These are phyloP conservation scores for Linum tenue DNA, from an alignment of 345 rosid species.

Conservation along the genomic window DNA sequence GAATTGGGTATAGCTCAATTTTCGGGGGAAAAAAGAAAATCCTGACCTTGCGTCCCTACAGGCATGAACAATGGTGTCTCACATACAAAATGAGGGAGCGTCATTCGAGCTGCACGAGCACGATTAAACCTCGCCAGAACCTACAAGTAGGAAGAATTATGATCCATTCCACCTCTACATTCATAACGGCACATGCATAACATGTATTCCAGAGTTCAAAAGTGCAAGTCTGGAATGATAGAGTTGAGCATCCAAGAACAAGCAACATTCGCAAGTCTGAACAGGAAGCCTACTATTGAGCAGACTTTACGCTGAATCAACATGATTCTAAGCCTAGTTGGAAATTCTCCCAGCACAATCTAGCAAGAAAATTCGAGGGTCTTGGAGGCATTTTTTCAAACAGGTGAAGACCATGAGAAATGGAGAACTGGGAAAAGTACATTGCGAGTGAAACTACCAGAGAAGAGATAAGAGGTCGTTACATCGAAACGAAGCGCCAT, in stretches of 20 bases:
- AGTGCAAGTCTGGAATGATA: too few species aligned
- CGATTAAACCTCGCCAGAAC: constrained; percentile 65
- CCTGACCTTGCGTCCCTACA: constrained; percentile 72
- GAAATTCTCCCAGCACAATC: too few species aligned
- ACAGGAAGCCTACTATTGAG: too few species aligned
- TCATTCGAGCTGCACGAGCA: constrained; percentile 69
- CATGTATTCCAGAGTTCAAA: too few species aligned
- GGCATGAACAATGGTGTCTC: constrained; percentile 85
- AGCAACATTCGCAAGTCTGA: too few species aligned
- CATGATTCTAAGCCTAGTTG: too few species aligned
- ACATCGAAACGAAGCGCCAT: background rate
- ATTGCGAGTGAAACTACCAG: background rate
- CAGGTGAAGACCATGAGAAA: too few species aligned
- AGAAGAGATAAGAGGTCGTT: background rate
- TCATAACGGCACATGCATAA: too few species aligned
- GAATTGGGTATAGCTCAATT: background rate
- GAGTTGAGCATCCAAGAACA: too few species aligned
- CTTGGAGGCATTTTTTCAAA: too few species aligned
- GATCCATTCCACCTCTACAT: background rate
- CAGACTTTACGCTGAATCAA: too few species aligned
- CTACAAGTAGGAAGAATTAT: constrained; percentile 16
- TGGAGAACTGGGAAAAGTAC: background rate
- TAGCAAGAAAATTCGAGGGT: too few species aligned
- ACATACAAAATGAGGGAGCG: constrained; percentile 58
- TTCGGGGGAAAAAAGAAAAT: background rate